These are phyloP conservation scores for Xylariaceae sp. DNA, from an alignment of 2,329 filamentous ascomycete genomes.

Conservation along the genomic window DNA sequence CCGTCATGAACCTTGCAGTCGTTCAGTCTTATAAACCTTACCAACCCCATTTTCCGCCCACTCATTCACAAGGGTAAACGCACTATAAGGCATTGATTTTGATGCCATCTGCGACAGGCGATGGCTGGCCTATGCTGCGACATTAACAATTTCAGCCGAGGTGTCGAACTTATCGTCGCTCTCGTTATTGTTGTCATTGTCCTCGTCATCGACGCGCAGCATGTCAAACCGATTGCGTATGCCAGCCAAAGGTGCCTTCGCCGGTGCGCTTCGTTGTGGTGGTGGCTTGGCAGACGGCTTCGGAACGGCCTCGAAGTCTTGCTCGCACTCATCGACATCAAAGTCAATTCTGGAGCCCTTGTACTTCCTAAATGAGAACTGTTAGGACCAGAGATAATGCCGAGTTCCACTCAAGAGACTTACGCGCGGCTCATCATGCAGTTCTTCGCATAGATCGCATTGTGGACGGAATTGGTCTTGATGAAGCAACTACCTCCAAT, in stretches of 20 bases:
- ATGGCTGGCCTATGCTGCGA: conserved; percentile 18
- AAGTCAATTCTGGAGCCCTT: conserved; percentile 66
- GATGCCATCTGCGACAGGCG: not conserved
- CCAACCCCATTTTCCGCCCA: not conserved
- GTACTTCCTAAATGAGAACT: conserved; percentile 52
- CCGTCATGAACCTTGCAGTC: not conserved
- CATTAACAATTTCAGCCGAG: conserved; percentile 29
- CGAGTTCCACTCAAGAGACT: conserved; percentile 25
- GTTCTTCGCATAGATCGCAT: conserved; percentile 67
- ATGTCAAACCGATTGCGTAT: conserved; percentile 29
- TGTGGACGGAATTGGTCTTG: conserved; percentile 70
- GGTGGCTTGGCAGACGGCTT: conserved; percentile 16
- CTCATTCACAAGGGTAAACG: not conserved
- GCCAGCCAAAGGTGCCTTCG: conserved; percentile 13
- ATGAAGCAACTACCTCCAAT: conserved; percentile 57
- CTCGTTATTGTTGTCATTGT: conserved; percentile 21
- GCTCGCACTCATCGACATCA: conserved; percentile 66
- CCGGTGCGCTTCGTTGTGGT: conserved; percentile 7
- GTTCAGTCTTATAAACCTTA: not conserved
- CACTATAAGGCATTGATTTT: not conserved
- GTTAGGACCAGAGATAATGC: conserved; percentile 19
- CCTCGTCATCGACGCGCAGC: conserved; percentile 30
- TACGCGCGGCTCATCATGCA: conserved; percentile 66
- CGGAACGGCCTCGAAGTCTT: conserved; percentile 43
- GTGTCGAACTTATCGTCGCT: conserved; percentile 31